phyloP scores from a whole-genome alignment of 495 filamentous ascomycete species.

The Astrocystis sublimbata region DNA sequence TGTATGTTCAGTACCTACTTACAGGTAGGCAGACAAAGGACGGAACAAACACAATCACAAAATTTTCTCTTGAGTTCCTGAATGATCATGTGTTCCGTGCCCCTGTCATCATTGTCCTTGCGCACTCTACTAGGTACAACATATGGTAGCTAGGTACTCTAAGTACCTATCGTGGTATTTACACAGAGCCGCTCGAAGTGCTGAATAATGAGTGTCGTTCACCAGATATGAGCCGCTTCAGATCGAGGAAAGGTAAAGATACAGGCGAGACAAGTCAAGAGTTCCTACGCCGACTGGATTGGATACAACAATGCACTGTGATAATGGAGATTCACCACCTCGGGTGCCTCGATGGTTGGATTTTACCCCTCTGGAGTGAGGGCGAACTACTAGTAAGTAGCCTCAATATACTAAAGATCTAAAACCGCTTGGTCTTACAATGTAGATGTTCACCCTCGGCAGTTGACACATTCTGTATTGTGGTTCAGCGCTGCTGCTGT shows the following conservation, averaged over 20 bases:
- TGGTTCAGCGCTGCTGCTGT: no score
- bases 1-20: no score
- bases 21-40: background rate
- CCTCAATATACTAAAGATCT: no score
- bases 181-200: background rate
- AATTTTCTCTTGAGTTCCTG: background rate
- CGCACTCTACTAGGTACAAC: background rate
- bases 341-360: no score
- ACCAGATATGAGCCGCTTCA: background rate
- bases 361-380: conserved; percentile 2
- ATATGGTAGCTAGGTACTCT: no score
- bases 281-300: background rate
- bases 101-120: conserved; percentile 5
- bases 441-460: no score
- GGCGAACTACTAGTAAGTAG: no score
- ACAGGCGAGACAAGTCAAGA: background rate
- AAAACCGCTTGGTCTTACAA: no score
- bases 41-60: background rate
- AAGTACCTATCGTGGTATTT: no score
- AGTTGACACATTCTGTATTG: no score
- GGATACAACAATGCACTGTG: background rate
- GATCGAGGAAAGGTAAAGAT: background rate
- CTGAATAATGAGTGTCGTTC: background rate
- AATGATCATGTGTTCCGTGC: background rate
- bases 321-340: no score